These are phyloP conservation scores for Golubevia pallescens DNA, from an alignment of 1,284 basidiomycete species.

Conservation along the genomic window DNA sequence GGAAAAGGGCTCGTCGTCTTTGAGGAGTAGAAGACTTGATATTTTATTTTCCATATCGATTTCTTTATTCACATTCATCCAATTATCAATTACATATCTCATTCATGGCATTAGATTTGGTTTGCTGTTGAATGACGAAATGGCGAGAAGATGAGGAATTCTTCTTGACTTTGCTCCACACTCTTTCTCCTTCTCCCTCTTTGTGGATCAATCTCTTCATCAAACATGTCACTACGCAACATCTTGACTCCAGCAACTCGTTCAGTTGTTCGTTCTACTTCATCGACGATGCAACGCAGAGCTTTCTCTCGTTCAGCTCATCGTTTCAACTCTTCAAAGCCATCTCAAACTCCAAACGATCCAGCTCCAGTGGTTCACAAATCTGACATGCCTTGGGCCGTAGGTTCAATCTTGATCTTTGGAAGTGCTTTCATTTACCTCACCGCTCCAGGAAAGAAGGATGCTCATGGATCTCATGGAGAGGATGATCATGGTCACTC, in stretches of 20 bases:
- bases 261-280: background rate
- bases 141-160: too few species aligned
- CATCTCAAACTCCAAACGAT: background rate
- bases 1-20: conserved; percentile 7
- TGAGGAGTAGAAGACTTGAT: conserved; percentile 3
- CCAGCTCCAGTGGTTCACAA: background rate
- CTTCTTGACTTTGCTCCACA: too few species aligned
- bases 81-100: too few species aligned
- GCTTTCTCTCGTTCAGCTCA: background rate
- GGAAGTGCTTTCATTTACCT: conserved; percentile 12
- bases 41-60: too few species aligned
- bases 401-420: conserved; percentile 10
- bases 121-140: too few species aligned
- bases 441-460: conserved; percentile 9
- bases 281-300: background rate
- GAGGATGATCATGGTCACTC: conserved; percentile 4
- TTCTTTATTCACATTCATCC: too few species aligned
- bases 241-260: background rate
- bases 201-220: background rate
- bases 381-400: conserved; percentile 14
- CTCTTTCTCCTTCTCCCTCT: too few species aligned
- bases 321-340: background rate
- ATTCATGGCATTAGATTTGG: too few species aligned
- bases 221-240: background rate
- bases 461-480: conserved; percentile 6